Percentiles rank a stretch among this genome's conserved stretches.
Conservation (phyloP, 164 flowering plant species). For the Tetrastigma voinierianum region DNA sequence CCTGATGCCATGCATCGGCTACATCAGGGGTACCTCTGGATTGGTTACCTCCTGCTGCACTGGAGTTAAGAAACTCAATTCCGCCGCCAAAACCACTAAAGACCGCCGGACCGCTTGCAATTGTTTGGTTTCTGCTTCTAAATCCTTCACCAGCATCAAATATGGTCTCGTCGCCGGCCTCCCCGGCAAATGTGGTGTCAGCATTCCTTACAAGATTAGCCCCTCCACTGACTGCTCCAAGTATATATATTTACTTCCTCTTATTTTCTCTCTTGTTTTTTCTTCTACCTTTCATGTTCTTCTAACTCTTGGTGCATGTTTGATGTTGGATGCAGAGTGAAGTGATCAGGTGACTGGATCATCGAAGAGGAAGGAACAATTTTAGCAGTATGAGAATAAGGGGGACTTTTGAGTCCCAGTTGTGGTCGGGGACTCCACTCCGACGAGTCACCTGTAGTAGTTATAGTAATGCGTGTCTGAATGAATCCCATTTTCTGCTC, state of each 20-base stretch:
- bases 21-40: slow-evolving; percentile 18
- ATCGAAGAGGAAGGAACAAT: too few species aligned
- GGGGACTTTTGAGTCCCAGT: too few species aligned
- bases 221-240: slow-evolving; percentile 8
- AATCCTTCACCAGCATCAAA: not conserved
- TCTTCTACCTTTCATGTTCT: too few species aligned
- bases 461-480: too few species aligned
- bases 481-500: too few species aligned
- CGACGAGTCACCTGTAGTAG: too few species aligned
- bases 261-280: too few species aligned
- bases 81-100: slow-evolving; percentile 17
- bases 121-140: slow-evolving; percentile 20
- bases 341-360: too few species aligned
- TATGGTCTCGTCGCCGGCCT: slow-evolving; percentile 13
- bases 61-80: slow-evolving; percentile 16
- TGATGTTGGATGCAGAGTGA: too few species aligned
- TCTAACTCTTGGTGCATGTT: too few species aligned
- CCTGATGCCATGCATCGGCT: slow-evolving; percentile 16
- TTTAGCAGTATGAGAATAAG: too few species aligned
- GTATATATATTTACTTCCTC: not conserved
- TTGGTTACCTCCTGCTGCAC: slow-evolving; percentile 15
- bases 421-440: too few species aligned
- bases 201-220: slow-evolving; percentile 32
- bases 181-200: slow-evolving; percentile 35
- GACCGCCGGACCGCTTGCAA: slow-evolving; percentile 31